Percentiles rank a stretch among this genome's conserved stretches.
These are phyloP conservation scores for Phytopythium ostracodes DNA, from an alignment of 352 stramenopile species.

Conservation along the genomic window DNA sequence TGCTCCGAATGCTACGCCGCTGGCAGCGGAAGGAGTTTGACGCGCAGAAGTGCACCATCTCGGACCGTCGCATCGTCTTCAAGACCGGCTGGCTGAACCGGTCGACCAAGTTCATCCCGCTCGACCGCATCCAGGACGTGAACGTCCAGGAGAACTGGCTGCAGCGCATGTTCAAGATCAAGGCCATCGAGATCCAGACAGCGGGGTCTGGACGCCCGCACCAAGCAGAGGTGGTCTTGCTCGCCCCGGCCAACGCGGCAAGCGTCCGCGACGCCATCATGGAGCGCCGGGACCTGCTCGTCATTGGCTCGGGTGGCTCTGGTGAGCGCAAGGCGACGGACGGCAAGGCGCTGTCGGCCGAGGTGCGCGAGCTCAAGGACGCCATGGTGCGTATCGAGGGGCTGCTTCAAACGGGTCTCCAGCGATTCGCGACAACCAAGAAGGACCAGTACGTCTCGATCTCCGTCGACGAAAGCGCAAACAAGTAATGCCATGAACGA, in stretches of 20 bases:
- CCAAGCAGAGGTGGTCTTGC: slow-evolving; percentile 19
- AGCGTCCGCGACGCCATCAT: slow-evolving; percentile 38
- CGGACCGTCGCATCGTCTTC: slow-evolving; percentile 31
- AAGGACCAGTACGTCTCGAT: slow-evolving; percentile 6
- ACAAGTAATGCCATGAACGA: background rate
- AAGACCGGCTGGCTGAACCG: slow-evolving; percentile 36
- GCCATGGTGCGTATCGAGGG: slow-evolving; percentile 18
- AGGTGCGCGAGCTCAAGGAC: slow-evolving; percentile 21
- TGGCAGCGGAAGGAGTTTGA: slow-evolving; percentile 25
- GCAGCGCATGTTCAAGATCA: slow-evolving; percentile 29
- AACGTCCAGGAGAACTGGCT: slow-evolving; percentile 34
- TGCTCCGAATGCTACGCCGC: slow-evolving; percentile 1
- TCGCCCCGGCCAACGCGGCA: slow-evolving; percentile 28
- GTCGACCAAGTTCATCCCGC: slow-evolving; percentile 34
- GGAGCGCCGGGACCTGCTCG: slow-evolving; percentile 34
- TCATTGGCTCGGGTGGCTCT: slow-evolving; percentile 12
- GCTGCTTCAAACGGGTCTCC: slow-evolving; percentile 6
- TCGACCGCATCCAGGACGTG: slow-evolving; percentile 48
- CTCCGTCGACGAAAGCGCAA: background rate
- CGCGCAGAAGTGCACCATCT: slow-evolving; percentile 32
- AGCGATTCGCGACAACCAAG: background rate
- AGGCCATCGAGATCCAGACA: slow-evolving; percentile 39
- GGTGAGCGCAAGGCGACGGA: background rate
- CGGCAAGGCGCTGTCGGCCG: slow-evolving; percentile 5
- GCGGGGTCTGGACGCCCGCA: slow-evolving; percentile 16